Evolutionary conservation across 2,329 filamentous ascomycete species (phyloP).

Genomic region (Colletotrichum sp.): DNA sequence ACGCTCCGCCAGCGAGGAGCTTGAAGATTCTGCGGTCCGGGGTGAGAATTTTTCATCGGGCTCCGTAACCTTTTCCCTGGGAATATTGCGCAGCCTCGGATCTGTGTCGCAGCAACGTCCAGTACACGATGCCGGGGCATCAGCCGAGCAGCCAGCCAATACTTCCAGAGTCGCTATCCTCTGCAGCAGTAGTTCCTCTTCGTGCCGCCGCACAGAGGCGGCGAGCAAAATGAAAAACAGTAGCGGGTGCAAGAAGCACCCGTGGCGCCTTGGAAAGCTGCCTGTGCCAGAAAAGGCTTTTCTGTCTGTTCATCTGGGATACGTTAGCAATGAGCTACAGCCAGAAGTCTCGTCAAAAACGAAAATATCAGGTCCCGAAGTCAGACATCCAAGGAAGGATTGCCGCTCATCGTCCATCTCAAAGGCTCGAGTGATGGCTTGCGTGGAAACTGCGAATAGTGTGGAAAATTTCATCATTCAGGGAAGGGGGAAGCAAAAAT

Average conservation of each 20-base stretch:
- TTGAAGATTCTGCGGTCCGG: not conserved
- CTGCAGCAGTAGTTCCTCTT: not conserved
- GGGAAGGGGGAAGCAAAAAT: not conserved
- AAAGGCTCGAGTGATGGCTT: not conserved
- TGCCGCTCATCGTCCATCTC: not conserved
- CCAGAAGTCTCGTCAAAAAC: not conserved
- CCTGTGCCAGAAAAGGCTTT: not conserved
- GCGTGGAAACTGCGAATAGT: not conserved
- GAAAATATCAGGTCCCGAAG: not conserved
- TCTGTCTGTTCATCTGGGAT: not conserved
- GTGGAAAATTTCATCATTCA: not conserved
- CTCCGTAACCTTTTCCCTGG: not conserved
- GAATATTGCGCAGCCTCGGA: not conserved
- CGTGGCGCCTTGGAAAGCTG: not conserved
- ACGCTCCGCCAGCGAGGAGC: not conserved
- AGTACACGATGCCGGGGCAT: not conserved
- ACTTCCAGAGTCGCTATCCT: not conserved
- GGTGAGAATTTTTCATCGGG: not conserved
- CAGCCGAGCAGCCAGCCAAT: not conserved
- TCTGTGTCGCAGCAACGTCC: not conserved
- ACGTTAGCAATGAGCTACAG: not conserved
- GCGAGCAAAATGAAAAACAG: not conserved
- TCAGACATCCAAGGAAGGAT: not conserved
- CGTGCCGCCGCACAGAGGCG: not conserved
- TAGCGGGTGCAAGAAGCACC: not conserved